These are phyloP conservation scores for Gorgonomyces haynaldii DNA, from an alignment of 192 early-diverging fungal genomes.

Conservation along the genomic window DNA sequence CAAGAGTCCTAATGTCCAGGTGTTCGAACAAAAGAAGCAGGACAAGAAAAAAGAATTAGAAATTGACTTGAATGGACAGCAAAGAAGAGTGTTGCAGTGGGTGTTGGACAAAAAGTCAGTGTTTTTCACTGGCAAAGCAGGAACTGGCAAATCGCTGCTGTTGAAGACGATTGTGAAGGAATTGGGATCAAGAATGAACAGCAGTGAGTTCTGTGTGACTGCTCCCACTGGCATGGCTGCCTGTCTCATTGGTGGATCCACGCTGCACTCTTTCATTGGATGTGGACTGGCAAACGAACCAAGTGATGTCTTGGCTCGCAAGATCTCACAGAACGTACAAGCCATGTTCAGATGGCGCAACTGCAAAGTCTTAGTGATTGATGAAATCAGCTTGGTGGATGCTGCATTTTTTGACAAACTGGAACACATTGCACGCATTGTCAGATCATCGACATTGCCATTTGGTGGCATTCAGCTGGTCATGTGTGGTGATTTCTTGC, in stretches of 20 bases:
- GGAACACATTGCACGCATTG: neutral
- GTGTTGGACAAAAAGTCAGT: slow-evolving; percentile 16
- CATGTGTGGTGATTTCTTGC: slow-evolving; percentile 36
- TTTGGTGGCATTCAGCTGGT: slow-evolving; percentile 40
- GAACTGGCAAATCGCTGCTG: slow-evolving; percentile 27
- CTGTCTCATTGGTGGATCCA: slow-evolving; percentile 26
- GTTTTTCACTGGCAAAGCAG: slow-evolving; percentile 35
- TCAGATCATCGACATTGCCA: neutral
- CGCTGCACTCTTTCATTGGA: slow-evolving; percentile 35
- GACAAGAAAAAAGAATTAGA: no score
- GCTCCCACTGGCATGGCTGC: slow-evolving; percentile 36
- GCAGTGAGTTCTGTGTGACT: slow-evolving; percentile 15
- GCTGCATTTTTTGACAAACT: neutral
- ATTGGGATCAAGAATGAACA: slow-evolving; percentile 2
- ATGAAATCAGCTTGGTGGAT: neutral
- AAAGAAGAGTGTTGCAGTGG: no score
- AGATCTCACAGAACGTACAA: no score
- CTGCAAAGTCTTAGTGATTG: neutral
- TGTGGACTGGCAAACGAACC: slow-evolving; percentile 3
- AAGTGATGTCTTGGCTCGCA: neutral
- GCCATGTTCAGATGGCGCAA: no score
- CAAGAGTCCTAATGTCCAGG: no score
- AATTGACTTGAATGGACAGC: no score
- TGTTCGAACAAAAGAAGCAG: no score
- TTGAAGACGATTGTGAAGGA: slow-evolving; percentile 9